Base-by-base conservation (phyloP, 495 filamentous ascomycete genomes). In the Opeltia flavorubescens region DNA sequence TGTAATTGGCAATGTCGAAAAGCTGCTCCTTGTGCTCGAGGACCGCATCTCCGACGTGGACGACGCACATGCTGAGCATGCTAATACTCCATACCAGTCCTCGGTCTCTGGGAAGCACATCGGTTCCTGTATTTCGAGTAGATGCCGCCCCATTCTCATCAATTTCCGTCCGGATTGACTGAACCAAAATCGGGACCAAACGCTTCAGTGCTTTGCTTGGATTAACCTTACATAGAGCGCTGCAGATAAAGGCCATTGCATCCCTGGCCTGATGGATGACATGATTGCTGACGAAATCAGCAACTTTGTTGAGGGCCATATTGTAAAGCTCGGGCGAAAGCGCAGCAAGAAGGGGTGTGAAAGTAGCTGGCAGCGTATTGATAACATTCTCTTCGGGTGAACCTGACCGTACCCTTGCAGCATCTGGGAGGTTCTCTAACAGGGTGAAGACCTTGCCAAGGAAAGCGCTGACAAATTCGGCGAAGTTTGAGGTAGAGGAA, bases 241-340 rank as follows among this genome's bases (percentile, higher is more conserved):
- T 96, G 72, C 87, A 94, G 34, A 95, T 95, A 70, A 94, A 99
- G 2, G 91, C 91, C 86, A 96, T 95, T 15, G 93, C 91, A 70
- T 99, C 91, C 50, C 91, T 72, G 31, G 91, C 89, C 62, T 96
- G 91, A 55, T 99, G 89, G 20, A 96, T 89, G 31, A 96, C 93
- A 68, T 99, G 93, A 51, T 84, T 84, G 18, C 81, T 79, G n/a
- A 95, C 83, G 58, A 96, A 96, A 46, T 86, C 74, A 2, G 86
- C 83, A 44, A 99, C 80, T 65, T 96, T 95, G 41, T 89, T 78
- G 44, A 96, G 64, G 5, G 87, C 86, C 55, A 88, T 80, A 57
- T 95, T 89, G 55, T 88, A 99, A 20, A 94, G 77, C 53, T 94
- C 87, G 0, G 88, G 87, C 0, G 88, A 95, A n/a, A 99, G 66